Evolutionary conservation across 352 stramenopile genomes (phyloP).

Genomic region (Phytophthora melonis): DNA sequence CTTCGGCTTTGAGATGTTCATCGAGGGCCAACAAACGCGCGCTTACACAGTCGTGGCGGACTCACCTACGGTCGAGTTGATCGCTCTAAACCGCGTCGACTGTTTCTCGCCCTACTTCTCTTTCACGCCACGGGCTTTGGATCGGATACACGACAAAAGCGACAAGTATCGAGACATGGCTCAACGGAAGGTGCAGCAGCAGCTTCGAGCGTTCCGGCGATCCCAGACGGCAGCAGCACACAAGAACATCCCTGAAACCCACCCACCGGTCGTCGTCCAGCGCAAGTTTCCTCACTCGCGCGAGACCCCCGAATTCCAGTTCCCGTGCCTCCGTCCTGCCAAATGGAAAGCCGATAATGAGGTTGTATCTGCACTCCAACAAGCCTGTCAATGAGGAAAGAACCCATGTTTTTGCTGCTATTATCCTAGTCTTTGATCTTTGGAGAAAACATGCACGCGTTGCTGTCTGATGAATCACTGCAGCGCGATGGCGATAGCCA

Average conservation of each 20-base stretch:
- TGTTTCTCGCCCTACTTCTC: constrained; percentile 82
- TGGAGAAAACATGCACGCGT: not conserved
- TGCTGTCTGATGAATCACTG: constrained; percentile 9
- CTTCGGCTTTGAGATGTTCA: constrained; percentile 82
- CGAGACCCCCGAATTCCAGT: constrained; percentile 68
- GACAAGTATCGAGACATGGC: constrained; percentile 54
- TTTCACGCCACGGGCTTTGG: constrained; percentile 67
- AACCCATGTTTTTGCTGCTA: too few species aligned
- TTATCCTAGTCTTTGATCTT: too few species aligned
- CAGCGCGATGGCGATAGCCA: constrained; percentile 15
- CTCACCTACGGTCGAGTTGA: constrained; percentile 57
- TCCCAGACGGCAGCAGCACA: constrained; percentile 32
- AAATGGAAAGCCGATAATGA: constrained; percentile 66
- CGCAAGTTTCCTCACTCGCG: constrained; percentile 52
- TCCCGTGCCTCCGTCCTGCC: constrained; percentile 56
- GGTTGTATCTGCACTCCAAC: constrained; percentile 56
- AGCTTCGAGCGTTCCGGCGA: constrained; percentile 60
- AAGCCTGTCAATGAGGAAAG: constrained; percentile 45
- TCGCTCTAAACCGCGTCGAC: constrained; percentile 76
- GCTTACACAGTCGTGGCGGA: constrained; percentile 69
- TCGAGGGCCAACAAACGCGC: constrained; percentile 55
- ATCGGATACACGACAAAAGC: constrained; percentile 67
- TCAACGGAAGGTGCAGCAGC: constrained; percentile 57
- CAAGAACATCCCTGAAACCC: constrained; percentile 20
- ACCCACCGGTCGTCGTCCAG: constrained; percentile 46